phyloP scores from a whole-genome alignment of 2,329 filamentous ascomycete genomes.

The Neonectria coccinea region DNA sequence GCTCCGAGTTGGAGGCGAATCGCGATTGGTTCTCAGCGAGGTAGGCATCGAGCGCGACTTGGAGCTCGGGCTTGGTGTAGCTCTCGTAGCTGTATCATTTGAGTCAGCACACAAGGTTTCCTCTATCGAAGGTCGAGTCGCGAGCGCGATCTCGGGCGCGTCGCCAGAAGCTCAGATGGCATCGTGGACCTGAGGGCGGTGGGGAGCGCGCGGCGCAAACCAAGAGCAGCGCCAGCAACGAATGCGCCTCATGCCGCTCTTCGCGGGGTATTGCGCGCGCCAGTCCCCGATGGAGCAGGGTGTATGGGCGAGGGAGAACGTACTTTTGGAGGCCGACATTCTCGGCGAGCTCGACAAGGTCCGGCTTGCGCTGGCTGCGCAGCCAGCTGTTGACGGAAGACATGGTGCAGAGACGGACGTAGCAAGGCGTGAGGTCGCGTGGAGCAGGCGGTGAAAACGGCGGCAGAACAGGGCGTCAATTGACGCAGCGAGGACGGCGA shows the following conservation, averaged over 20 bases:
- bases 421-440: conserved; percentile 45
- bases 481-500: conserved; percentile 4
- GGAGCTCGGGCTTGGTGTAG: conserved; percentile 83
- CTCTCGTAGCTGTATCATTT: conserved; percentile 69
- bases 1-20: conserved; percentile 70
- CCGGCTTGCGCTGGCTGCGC: conserved; percentile 83
- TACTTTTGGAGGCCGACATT: conserved; percentile 79
- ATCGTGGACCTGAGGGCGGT: conserved; percentile 12
- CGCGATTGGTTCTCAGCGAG: conserved; percentile 75
- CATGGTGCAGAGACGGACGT: conserved; percentile 40
- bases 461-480: conserved; percentile 15
- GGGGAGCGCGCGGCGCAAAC: conserved; percentile 32
- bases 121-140: conserved; percentile 22
- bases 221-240: conserved; percentile 19
- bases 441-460: conserved; percentile 21
- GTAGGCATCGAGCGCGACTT: conserved; percentile 78
- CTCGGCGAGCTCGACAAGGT: conserved; percentile 80
- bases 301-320: conserved; percentile 50
- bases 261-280: conserved; percentile 10
- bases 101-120: conserved; percentile 35
- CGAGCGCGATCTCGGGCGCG: conserved; percentile 23
- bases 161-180: conserved; percentile 36
- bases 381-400: conserved; percentile 76
- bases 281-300: conserved; percentile 23
- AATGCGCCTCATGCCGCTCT: conserved; percentile 24